Conservation (phyloP, 768 basidiomycete species). For the Pleurotus djamor region DNA sequence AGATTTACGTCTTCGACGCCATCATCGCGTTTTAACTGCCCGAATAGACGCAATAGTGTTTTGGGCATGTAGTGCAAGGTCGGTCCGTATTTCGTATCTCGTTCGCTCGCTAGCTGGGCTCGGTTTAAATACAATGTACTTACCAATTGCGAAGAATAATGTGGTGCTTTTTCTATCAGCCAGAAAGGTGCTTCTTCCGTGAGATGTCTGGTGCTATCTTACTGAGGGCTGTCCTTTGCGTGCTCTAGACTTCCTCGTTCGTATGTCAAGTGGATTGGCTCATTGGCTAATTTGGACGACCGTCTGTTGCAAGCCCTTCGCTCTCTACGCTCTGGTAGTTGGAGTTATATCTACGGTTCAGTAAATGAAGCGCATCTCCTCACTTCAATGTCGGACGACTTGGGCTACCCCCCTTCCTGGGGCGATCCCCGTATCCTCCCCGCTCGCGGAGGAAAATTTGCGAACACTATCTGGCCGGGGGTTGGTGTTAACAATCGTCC, state of each 20-base stretch:
- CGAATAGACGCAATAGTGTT: slow-evolving; percentile 69
- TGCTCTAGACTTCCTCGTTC: slow-evolving; percentile 50
- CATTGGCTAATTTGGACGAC: slow-evolving; percentile 64
- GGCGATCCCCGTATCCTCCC: slow-evolving; percentile 62
- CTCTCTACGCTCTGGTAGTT: slow-evolving; percentile 48
- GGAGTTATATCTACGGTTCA: slow-evolving; percentile 55
- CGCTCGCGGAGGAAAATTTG: slow-evolving; percentile 54
- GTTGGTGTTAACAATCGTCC: slow-evolving; percentile 51
- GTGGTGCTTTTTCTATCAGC: slow-evolving; percentile 88
- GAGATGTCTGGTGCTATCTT: background rate
- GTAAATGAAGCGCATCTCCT: slow-evolving; percentile 37
- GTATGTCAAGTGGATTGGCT: slow-evolving; percentile 78
- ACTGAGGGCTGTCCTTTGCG: slow-evolving; percentile 1
- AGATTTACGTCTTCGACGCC: slow-evolving; percentile 5
- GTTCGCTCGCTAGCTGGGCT: slow-evolving; percentile 6
- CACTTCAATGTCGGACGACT: slow-evolving; percentile 43
- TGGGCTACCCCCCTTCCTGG: slow-evolving; percentile 62
- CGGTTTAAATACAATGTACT: slow-evolving; percentile 4
- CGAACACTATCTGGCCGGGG: slow-evolving; percentile 51
- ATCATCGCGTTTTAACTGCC: slow-evolving; percentile 33
- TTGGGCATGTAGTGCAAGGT: slow-evolving; percentile 81
- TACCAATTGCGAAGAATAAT: slow-evolving; percentile 54
- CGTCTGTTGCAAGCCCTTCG: slow-evolving; percentile 56
- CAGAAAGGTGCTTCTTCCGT: slow-evolving; percentile 46
- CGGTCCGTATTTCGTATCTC: slow-evolving; percentile 12